Conservation (phyloP, 805 yeast species). For the Lachancea fermentati region DNA sequence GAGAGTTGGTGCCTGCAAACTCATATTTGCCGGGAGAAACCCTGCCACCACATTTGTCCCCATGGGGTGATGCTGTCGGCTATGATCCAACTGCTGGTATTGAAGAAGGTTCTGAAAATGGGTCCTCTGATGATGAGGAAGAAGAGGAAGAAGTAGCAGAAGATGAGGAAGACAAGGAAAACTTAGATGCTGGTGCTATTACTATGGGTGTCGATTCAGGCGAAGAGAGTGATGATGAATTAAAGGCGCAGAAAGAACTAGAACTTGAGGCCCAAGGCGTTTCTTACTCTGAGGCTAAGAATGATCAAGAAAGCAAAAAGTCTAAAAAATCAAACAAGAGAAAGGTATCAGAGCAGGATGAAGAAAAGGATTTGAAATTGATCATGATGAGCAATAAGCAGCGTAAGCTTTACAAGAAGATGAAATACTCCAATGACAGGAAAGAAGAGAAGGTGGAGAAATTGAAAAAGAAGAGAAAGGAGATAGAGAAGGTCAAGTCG, state of each 20-base stretch:
- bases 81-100: slow-evolving; percentile 72
- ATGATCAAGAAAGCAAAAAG: slow-evolving; percentile 36
- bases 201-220: slow-evolving; percentile 31
- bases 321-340: slow-evolving; percentile 35
- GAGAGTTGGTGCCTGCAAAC: slow-evolving; percentile 66
- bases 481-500: slow-evolving; percentile 58
- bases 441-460: slow-evolving; percentile 70
- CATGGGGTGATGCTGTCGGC: slow-evolving; percentile 96
- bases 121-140: slow-evolving; percentile 40
- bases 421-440: slow-evolving; percentile 86
- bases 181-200: slow-evolving; percentile 46
- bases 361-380: slow-evolving; percentile 86
- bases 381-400: slow-evolving; percentile 98
- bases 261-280: slow-evolving; percentile 90
- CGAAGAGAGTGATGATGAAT: slow-evolving; percentile 51
- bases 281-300: slow-evolving; percentile 54
- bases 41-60: slow-evolving; percentile 93
- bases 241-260: slow-evolving; percentile 68
- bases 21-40: slow-evolving; percentile 91
- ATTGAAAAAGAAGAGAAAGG: slow-evolving; percentile 62
- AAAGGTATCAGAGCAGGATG: slow-evolving; percentile 45
- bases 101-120: slow-evolving; percentile 38
- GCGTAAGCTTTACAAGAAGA: slow-evolving; percentile 87
- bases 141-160: slow-evolving; percentile 47
- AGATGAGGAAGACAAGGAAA: slow-evolving; percentile 49